Evolutionary conservation across 2,329 filamentous ascomycete species (phyloP), one percentile per base, ranked within the genome.

Genomic region (Cytospora piceae): DNA sequence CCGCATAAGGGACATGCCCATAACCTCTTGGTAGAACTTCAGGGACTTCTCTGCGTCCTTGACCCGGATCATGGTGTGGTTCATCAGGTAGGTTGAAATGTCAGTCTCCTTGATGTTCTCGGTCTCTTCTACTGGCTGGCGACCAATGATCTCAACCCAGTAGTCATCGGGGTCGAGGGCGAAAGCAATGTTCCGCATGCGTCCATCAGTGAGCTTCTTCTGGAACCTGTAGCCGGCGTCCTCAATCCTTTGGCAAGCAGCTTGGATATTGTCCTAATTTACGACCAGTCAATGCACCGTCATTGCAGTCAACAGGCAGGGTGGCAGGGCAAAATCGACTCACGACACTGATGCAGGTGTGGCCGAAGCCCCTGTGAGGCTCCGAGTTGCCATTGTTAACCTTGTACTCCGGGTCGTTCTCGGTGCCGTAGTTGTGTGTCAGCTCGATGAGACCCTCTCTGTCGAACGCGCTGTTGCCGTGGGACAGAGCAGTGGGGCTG

Each of bases 21-120:
- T 83, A 32, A 92, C 84, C 8, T 97, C 92, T 77, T 94, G 85
- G 79, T 94, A 94, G 76, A 92, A 94, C 73, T 88, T 87, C 73
- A 94, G 81, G 17, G 89, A 91, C 77, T 87, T 88, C 74, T 92
- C 84, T 29, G 84, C 82, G 71, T 92, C 88, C 81, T 97, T 98
- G 79, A 98, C 90, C 34, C 95, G 91, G 71, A 99, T 87, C 95
- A 98, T 98, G 64, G 91, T 93, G 80, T 95, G 92, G 80, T 95
- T 94, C 85, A 90, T 88, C 72, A 90, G 88, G 77, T 98, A 98
- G 37, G 87, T 91, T 22, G 78, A 76, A 0, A 88, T 78, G 71
- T 97, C 90, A 0, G 94, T 97, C 58, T 87, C 85, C 65, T 85
- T 89, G 64, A 91, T 80, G 59, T 83, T 81, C 74, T 93, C 91